Evolutionary conservation across 2,329 filamentous ascomycete genomes (phyloP).

Genomic region (Thelonectria rubi): DNA sequence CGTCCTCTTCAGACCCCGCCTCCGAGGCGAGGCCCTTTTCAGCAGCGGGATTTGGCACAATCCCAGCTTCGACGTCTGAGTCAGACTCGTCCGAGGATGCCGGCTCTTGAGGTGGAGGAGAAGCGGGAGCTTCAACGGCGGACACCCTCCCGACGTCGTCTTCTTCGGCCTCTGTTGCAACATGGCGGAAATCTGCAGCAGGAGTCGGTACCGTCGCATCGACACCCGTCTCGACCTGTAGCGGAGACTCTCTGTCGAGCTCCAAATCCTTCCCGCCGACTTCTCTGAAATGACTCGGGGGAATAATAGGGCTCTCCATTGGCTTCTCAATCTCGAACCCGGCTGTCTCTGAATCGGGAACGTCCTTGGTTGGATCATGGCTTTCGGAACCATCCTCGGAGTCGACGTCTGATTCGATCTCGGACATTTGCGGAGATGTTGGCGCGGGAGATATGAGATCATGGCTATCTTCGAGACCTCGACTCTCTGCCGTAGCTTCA

Average conservation of each 20-base stretch:
- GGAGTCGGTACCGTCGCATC: neutral
- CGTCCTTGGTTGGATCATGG: neutral
- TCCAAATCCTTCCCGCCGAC: neutral
- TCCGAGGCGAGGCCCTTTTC: neutral
- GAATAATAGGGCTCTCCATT: constrained; percentile 15
- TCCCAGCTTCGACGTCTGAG: constrained; percentile 4
- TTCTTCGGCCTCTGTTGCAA: neutral
- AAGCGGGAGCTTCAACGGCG: neutral
- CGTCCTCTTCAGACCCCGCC: neutral
- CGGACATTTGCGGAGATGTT: neutral
- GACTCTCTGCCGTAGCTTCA: neutral
- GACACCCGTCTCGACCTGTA: neutral
- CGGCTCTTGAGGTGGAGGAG: neutral
- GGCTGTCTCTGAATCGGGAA: neutral
- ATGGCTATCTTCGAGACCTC: neutral
- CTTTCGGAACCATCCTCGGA: neutral
- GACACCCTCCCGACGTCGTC: neutral
- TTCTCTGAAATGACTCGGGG: constrained; percentile 9
- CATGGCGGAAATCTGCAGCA: neutral
- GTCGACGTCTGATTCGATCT: constrained; percentile 3
- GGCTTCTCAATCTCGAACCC: neutral
- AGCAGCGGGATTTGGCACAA: neutral
- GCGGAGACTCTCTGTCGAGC: neutral
- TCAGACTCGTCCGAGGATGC: neutral
- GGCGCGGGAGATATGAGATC: neutral